Evolutionary conservation across 2,329 filamentous ascomycete species (phyloP), one percentile per base, ranked within the genome.

Genomic region (Chrysosporium queenslandicum): DNA sequence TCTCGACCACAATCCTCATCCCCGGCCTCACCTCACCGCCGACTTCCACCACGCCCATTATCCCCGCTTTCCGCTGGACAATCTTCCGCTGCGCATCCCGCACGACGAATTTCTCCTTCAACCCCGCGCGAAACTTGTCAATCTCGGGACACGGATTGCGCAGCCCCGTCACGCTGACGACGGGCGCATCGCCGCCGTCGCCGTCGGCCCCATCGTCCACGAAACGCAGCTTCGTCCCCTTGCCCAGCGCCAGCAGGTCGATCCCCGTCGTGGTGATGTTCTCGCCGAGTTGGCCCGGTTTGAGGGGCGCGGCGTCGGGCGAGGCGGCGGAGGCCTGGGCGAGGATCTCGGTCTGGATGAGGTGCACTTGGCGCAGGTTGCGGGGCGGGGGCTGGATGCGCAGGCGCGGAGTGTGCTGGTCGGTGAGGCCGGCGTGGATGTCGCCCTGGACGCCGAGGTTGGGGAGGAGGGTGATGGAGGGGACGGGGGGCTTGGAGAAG

Each of bases 321-420:
- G 42, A 30, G 7, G 54, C 34, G 9, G 43, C 11, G n/a, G 46
- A 37, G 21, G 52, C 36, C n/a, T 42, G 25, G 18, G 54, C 21
- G 21, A 63, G 55, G 23, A 63, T 55, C 41, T 61, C 61, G 36
- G 54, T 39, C 9, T 59, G 57, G 6, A 64, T 57, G 11, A 64
- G 55, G 46, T 64, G 61, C 11, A 64, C 61, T 50, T 64, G 61
- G 21, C 61, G 59, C n/a, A 64, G 56, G 50, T 64, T 64, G 27
- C 55, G 55, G 8, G 57, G 56, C 4, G 59, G 53, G 6, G 61
- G 59, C 7, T 52, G 43, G 41, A 62, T 54, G 36, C 57, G 54
- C 8, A 56, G 53, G 20, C 57, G 59, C 32, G 58, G 56, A 27
- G 51, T 56, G 41, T 63, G 60, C 46, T 63, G 57, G 25, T 59